Conservation (phyloP, 352 stramenopile genomes). For the Globisporangium okanoganense region DNA sequence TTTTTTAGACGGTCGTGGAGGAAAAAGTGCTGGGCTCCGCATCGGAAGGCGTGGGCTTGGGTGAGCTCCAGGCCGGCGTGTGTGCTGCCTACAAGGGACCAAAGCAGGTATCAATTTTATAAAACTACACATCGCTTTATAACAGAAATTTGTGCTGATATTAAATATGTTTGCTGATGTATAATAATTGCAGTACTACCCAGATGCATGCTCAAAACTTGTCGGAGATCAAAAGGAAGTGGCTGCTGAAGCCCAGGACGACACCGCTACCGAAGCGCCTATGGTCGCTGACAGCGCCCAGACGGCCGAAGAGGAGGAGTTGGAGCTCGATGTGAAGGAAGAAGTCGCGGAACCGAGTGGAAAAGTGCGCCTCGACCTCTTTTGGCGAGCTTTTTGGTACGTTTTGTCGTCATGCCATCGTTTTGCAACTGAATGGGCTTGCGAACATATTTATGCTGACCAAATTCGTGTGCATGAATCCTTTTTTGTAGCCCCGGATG, state of each 20-base stretch:
- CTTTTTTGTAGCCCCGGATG: constrained; percentile 48
- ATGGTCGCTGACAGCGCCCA: constrained; percentile 6
- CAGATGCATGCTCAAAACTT: constrained; percentile 45
- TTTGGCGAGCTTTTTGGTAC: constrained; percentile 81
- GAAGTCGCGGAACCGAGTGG: constrained; percentile 21
- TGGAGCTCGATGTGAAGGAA: constrained; percentile 35
- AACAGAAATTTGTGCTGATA: neutral
- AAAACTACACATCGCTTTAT: neutral
- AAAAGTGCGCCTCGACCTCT: constrained; percentile 70
- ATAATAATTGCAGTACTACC: constrained; percentile 32
- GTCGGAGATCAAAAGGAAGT: constrained; percentile 56
- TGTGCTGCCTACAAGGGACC: constrained; percentile 67
- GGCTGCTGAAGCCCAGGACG: constrained; percentile 26
- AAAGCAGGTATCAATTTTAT: constrained; percentile 19
- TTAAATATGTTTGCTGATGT: neutral
- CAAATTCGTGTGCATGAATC: neutral
- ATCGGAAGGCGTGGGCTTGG: constrained; percentile 52
- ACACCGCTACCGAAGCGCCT: constrained; percentile 12
- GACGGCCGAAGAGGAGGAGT: constrained; percentile 20
- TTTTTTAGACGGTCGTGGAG: constrained; percentile 51
- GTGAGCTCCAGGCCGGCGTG: constrained; percentile 52
- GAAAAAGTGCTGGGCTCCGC: constrained; percentile 52
- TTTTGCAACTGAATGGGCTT: neutral
- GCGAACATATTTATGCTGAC: neutral
- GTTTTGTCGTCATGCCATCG: constrained; percentile 10